Conservation (phyloP, 2,329 filamentous ascomycete species). For the Sclerotinia minor region DNA sequence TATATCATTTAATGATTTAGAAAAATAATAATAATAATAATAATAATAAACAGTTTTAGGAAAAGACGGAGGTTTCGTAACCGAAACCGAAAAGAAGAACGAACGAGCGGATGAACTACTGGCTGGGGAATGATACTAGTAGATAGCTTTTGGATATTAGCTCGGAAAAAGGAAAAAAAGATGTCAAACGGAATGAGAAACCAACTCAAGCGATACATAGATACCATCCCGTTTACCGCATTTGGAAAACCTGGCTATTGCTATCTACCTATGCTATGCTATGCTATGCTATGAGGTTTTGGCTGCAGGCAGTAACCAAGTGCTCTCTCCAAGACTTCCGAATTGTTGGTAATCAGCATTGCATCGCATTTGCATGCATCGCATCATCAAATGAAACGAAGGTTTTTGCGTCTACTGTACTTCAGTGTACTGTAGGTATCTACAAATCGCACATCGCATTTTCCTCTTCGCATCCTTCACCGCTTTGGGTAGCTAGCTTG, state of each 20-base stretch:
- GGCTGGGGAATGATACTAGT: conserved; percentile 6
- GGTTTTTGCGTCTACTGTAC: background rate
- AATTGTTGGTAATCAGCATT: conserved; percentile 13
- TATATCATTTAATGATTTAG: background rate
- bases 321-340: conserved; percentile 9
- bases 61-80: background rate
- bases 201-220: background rate
- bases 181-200: background rate
- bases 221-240: background rate
- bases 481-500: conserved; percentile 1
- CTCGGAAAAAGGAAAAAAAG: background rate
- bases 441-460: background rate
- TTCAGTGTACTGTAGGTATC: too few species aligned
- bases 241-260: background rate
- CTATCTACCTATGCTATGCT: background rate
- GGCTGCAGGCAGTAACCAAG: background rate
- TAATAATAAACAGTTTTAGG: background rate
- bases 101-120: background rate
- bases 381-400: conserved; percentile 13
- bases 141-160: background rate
- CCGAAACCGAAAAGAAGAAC: too few species aligned
- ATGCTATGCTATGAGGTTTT: background rate
- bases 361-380: background rate
- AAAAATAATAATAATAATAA: background rate
- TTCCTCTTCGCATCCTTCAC: conserved; percentile 14